Percentiles rank a stretch among this genome's conserved stretches.
phyloP scores from a whole-genome alignment of 257 asterid genomes.

The Thymus mandschuricus region DNA sequence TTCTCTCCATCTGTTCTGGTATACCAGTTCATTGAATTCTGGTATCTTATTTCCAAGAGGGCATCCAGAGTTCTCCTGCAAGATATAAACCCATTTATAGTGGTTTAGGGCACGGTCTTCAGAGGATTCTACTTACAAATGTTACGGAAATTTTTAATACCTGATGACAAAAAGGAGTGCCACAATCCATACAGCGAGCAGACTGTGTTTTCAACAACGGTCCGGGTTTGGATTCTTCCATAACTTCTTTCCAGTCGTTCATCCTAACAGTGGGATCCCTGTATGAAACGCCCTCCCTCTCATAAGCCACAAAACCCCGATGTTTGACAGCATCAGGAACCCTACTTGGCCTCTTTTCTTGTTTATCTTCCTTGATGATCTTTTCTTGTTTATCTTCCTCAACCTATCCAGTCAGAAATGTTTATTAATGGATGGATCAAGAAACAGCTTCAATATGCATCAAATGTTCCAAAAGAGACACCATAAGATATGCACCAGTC shows the following conservation, averaged over 20 bases:
- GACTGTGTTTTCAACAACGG: conserved; percentile 92
- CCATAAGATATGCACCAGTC: background rate
- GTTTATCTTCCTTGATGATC: conserved; percentile 29
- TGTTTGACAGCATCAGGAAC: conserved; percentile 79
- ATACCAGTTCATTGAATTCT: conserved; percentile 95
- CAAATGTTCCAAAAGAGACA: background rate
- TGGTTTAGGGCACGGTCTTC: background rate
- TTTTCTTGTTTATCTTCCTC: conserved; percentile 43
- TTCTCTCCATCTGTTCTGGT: conserved; percentile 99
- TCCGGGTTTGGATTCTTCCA: conserved; percentile 81
- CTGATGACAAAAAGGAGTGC: conserved; percentile 99
- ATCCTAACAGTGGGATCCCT: conserved; percentile 83
- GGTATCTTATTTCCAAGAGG: conserved; percentile 99
- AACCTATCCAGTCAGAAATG: conserved; percentile 48
- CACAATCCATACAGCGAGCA: conserved; percentile 99
- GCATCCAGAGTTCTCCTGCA: conserved; percentile 96
- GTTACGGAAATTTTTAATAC: conserved; percentile 36
- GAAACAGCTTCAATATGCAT: background rate
- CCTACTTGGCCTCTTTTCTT: conserved; percentile 61
- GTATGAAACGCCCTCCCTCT: conserved; percentile 82
- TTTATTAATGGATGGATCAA: background rate
- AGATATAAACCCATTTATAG: conserved; percentile 1
- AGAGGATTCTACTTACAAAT: background rate
- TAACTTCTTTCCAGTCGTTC: conserved; percentile 93
- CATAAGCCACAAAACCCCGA: conserved; percentile 92